Percentiles rank a stretch among this genome's conserved stretches.
These are phyloP conservation scores for Pythium aristosporum DNA, from an alignment of 352 stramenopile genomes.

Conservation along the genomic window DNA sequence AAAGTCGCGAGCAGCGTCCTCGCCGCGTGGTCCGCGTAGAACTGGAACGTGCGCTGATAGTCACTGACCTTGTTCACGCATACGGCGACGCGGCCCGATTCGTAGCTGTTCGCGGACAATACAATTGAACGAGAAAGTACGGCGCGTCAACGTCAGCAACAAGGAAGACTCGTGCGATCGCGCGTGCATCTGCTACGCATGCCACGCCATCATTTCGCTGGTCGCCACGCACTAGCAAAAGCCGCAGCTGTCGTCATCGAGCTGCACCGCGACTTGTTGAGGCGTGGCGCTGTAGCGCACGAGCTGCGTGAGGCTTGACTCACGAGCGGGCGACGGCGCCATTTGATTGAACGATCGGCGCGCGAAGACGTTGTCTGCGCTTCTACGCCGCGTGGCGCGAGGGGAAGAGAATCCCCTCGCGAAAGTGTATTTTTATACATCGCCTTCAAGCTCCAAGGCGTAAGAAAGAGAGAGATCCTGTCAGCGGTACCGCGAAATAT, in stretches of 20 bases:
- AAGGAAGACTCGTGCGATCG: background rate
- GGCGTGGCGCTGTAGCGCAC: conserved; percentile 35
- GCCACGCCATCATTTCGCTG: conserved; percentile 1
- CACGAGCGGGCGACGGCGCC: background rate
- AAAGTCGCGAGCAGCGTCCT: conserved; percentile 57
- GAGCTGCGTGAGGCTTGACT: conserved; percentile 20
- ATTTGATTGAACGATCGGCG: conserved; percentile 4
- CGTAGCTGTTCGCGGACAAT: conserved; percentile 36
- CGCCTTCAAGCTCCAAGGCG: background rate
- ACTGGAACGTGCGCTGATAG: conserved; percentile 63
- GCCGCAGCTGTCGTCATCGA: conserved; percentile 58
- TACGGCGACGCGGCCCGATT: conserved; percentile 59
- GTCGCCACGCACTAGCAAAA: conserved; percentile 64
- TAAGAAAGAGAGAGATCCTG: background rate
- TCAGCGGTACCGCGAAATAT: background rate
- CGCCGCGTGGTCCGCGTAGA: conserved; percentile 64
- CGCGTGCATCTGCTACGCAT: too few relatives aligned
- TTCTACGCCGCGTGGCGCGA: background rate
- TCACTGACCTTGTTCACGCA: conserved; percentile 73
- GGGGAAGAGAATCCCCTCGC: background rate
- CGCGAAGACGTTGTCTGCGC: background rate
- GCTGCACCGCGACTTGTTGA: conserved; percentile 46
- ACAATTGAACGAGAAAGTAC: conserved; percentile 1
- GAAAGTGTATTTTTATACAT: conserved; percentile 8
- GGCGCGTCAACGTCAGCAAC: background rate